phyloP scores from a whole-genome alignment of 345 rosid genomes.

The Corchorus capsularis region DNA sequence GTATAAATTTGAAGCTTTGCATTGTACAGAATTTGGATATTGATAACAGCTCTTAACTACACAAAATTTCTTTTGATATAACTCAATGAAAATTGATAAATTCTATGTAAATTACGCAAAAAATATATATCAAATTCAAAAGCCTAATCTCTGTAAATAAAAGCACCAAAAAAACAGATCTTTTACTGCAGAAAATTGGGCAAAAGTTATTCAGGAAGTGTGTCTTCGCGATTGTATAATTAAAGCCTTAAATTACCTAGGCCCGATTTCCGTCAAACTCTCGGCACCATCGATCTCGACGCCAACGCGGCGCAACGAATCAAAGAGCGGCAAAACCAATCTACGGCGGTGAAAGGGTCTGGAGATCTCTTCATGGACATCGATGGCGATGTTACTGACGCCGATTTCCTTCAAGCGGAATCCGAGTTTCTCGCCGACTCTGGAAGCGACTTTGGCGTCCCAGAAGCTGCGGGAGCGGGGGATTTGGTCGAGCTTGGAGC shows the following conservation, averaged over 20 bases:
- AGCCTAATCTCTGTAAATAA: slow-evolving; percentile 6
- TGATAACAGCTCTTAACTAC: no score
- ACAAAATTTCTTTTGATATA: neutral
- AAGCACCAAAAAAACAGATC: neutral
- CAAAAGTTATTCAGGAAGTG: neutral
- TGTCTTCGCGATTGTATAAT: no score
- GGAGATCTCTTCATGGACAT: slow-evolving; percentile 67
- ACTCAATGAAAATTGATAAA: neutral
- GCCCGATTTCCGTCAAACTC: slow-evolving; percentile 41
- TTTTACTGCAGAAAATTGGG: slow-evolving; percentile 2
- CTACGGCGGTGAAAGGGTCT: slow-evolving; percentile 68
- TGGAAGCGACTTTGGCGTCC: slow-evolving; percentile 73
- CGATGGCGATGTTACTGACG: slow-evolving; percentile 48
- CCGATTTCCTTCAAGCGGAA: slow-evolving; percentile 69
- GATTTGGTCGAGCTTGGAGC: slow-evolving; percentile 60
- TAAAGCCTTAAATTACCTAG: slow-evolving; percentile 25
- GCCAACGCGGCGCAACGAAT: slow-evolving; percentile 79
- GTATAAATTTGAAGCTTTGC: no score
- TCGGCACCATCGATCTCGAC: slow-evolving; percentile 69
- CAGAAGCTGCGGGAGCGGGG: slow-evolving; percentile 54
- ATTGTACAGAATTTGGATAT: no score
- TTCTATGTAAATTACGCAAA: neutral
- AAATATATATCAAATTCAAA: slow-evolving; percentile 7
- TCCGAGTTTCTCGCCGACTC: slow-evolving; percentile 87
- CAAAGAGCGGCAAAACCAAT: slow-evolving; percentile 66